Evolutionary conservation across 139 green algal species (phyloP), one percentile per base, ranked within the genome.

Genomic region (Choricystis sp.): DNA sequence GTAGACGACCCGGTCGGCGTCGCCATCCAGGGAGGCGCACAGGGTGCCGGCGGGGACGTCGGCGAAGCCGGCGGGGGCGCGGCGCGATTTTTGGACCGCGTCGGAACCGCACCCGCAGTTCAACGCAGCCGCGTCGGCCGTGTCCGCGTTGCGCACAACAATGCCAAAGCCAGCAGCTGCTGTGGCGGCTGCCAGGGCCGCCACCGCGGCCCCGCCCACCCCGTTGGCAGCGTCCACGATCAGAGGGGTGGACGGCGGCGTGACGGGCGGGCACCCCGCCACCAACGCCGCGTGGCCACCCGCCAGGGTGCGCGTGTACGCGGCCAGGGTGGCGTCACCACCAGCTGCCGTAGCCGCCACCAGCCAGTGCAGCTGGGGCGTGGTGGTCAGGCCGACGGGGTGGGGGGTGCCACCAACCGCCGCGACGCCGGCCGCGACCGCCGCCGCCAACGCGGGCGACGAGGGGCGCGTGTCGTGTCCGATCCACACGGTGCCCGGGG

Each of bases 1-100:
- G 79, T 90, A 98, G 5, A 98, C 86, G n/a, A 97, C 61, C 0
- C 93, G 79, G 74, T 99, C 93, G 2, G 87, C 87, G 74, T 99
- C 93, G 52, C 93, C 93, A 60, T 99, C 93, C 2, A 99, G 48
- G 69, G 74, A 82, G 4, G 70, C 79, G 68, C 85, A 89, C 31
- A 28, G 31, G 58, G 71, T 57, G 59, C n/a, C 68, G 52, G 62
- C 68, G 31, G 64, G 63, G 69, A 29, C 66, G 59, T 23, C 31
- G 52, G 27, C 9, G n/a, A 69, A 60, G 19, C 64, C 70, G 0
- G 62, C 30, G 0, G 61, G 19, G 24, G 84, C 72, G 3, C 61
- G 25, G 29, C 71, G 66, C 64, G 94, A 80, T 67, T 97, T 98
- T 73, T 99, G 90, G 40, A 99, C 84, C 58, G 81, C 94, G 72